A percentile compares a stretch with the other conserved stretches of the same genome.
Conservation (phyloP, 345 rosid genomes). For the Aquilaria yunnanensis region DNA sequence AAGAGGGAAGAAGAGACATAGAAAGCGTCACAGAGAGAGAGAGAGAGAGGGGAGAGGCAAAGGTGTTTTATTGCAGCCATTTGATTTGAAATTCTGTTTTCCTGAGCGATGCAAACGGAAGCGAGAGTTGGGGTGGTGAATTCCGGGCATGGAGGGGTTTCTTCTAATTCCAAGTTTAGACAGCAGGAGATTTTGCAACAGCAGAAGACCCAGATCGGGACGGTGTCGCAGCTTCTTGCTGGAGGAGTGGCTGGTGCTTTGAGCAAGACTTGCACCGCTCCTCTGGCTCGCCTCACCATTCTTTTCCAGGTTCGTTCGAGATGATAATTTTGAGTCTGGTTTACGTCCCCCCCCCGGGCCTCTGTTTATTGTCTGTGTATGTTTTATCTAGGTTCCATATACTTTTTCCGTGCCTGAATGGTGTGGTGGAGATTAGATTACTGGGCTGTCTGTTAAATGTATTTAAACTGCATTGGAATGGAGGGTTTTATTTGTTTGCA, state of each 20-base stretch:
- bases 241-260: constrained; percentile 97
- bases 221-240: constrained; percentile 72
- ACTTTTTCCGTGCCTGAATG: neutral
- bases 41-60: neutral
- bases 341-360: neutral
- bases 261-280: constrained; percentile 96
- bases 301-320: constrained; percentile 68
- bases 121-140: constrained; percentile 75
- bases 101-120: constrained; percentile 59
- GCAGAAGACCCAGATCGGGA: constrained; percentile 63
- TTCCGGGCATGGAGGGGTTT: constrained; percentile 50
- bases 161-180: constrained; percentile 20
- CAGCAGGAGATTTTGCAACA: constrained; percentile 37
- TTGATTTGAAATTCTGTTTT: neutral
- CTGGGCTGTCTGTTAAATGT: neutral
- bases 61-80: neutral
- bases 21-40: neutral
- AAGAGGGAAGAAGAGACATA: neutral
- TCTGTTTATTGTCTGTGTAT: neutral
- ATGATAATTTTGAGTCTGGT: neutral
- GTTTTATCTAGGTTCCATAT: neutral
- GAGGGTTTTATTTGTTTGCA: neutral
- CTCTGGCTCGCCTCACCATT: constrained; percentile 91
- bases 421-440: neutral
- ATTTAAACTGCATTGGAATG: no score